Percentiles rank a stretch among this genome's conserved stretches.
Conservation (phyloP, 805 yeast genomes). For the Myxozyma nipponensis region DNA sequence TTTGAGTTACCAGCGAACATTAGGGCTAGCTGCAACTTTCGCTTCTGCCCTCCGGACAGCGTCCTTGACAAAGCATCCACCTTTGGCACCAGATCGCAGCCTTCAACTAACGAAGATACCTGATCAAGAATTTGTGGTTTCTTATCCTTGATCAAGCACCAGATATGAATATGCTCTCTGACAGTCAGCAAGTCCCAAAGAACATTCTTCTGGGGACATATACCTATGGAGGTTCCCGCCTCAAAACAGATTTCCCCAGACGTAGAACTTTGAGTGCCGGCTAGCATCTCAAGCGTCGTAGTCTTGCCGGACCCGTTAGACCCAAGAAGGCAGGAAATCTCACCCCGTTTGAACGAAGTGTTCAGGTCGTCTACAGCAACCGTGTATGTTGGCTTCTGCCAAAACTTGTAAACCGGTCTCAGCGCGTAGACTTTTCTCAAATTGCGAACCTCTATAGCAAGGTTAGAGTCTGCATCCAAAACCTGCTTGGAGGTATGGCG, state of each 20-base stretch:
- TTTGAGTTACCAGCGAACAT: constrained; percentile 39
- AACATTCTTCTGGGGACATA: constrained; percentile 40
- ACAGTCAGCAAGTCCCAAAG: constrained; percentile 38
- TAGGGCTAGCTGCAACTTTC: constrained; percentile 38
- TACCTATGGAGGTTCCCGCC: constrained; percentile 30
- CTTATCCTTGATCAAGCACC: constrained; percentile 32
- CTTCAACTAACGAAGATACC: constrained; percentile 27
- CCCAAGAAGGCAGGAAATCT: constrained; percentile 37
- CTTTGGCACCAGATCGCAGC: constrained; percentile 35
- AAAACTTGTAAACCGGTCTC: constrained; percentile 8
- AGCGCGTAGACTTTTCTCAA: constrained; percentile 13
- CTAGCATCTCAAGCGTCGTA: constrained; percentile 38
- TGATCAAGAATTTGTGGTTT: constrained; percentile 12
- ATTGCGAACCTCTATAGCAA: constrained; percentile 8
- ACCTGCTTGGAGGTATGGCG: neutral
- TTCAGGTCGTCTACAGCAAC: constrained; percentile 35
- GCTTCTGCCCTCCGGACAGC: constrained; percentile 39
- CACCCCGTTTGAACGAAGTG: constrained; percentile 32
- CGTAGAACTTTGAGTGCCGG: constrained; percentile 29
- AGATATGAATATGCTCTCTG: constrained; percentile 34
- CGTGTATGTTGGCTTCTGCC: constrained; percentile 18
- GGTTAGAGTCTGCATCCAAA: neutral
- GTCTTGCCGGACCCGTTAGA: constrained; percentile 41
- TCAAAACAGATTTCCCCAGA: constrained; percentile 33
- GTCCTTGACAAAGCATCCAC: constrained; percentile 24